Evolutionary conservation across 2,329 filamentous ascomycete genomes (phyloP).

Genomic region (Aspergillus neotritici): DNA sequence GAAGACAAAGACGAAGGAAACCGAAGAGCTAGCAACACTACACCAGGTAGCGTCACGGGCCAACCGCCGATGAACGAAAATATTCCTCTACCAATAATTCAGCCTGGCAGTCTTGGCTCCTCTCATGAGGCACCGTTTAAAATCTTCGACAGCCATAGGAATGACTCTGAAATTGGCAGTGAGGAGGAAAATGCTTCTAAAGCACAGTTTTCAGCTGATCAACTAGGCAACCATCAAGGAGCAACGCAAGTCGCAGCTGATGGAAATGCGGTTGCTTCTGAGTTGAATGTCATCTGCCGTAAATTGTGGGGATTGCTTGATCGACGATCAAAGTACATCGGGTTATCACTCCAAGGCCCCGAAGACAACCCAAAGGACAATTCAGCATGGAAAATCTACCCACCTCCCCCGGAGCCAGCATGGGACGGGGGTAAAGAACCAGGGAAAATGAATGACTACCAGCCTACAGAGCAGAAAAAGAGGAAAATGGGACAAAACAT

Average conservation of each 20-base stretch:
- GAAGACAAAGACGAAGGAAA: background rate
- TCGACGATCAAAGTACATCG: slow-evolving; percentile 80
- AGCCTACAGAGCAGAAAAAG: slow-evolving; percentile 51
- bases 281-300: slow-evolving; percentile 78
- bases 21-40: background rate
- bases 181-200: slow-evolving; percentile 25
- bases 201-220: slow-evolving; percentile 54
- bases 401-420: slow-evolving; percentile 81
- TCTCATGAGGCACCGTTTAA: too few relatives aligned
- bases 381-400: slow-evolving; percentile 80
- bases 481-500: slow-evolving; percentile 86
- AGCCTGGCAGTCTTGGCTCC: too few relatives aligned
- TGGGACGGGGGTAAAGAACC: slow-evolving; percentile 63
- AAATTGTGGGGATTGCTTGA: slow-evolving; percentile 90
- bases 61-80: background rate
- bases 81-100: too few relatives aligned
- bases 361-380: slow-evolving; percentile 85
- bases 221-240: slow-evolving; percentile 57
- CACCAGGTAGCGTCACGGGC: background rate
- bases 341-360: slow-evolving; percentile 72
- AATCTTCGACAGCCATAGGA: too few relatives aligned
- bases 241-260: slow-evolving; percentile 61
- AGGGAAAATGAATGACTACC: slow-evolving; percentile 26
- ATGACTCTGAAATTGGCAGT: too few relatives aligned
- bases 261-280: slow-evolving; percentile 74